Conservation (phyloP, 2,329 filamentous ascomycete genomes). For the Talaromyces sp. region DNA sequence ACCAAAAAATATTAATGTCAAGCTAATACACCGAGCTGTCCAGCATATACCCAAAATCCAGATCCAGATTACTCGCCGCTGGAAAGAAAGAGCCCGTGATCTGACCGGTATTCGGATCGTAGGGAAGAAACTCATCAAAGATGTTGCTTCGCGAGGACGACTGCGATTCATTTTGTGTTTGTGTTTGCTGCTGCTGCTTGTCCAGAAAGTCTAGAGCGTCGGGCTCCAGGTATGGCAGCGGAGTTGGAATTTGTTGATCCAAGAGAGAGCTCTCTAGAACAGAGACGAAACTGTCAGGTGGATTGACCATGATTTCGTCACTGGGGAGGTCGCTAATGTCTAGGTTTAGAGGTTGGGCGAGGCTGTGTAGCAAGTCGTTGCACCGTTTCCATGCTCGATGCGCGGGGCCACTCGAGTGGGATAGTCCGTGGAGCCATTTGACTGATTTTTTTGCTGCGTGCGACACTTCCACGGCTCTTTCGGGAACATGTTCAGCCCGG, state of each 20-base stretch:
- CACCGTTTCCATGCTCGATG: constrained; percentile 32
- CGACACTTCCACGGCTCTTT: constrained; percentile 31
- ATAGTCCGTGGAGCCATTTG: constrained; percentile 29
- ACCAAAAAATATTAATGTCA: neutral
- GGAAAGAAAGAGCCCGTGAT: constrained; percentile 36
- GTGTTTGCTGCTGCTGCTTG: constrained; percentile 13
- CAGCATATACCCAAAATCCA: constrained; percentile 29
- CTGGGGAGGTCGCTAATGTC: constrained; percentile 25
- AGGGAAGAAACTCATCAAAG: constrained; percentile 29
- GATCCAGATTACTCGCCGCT: constrained; percentile 21
- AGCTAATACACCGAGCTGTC: constrained; percentile 18
- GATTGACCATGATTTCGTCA: constrained; percentile 16
- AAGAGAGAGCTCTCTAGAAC: constrained; percentile 22
- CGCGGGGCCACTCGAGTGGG: constrained; percentile 24
- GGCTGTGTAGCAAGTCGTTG: constrained; percentile 28
- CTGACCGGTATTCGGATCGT: constrained; percentile 30
- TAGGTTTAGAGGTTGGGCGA: constrained; percentile 28
- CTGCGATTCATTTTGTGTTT: neutral
- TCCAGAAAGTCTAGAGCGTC: constrained; percentile 26
- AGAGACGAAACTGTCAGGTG: constrained; percentile 12
- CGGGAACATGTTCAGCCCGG: constrained; percentile 37
- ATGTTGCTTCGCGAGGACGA: constrained; percentile 16
- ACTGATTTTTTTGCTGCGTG: constrained; percentile 31
- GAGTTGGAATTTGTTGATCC: constrained; percentile 17
- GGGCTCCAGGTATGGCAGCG: constrained; percentile 19